Evolutionary conservation across 2,329 filamentous ascomycete genomes (phyloP).

Genomic region (Nakataea oryzae): DNA sequence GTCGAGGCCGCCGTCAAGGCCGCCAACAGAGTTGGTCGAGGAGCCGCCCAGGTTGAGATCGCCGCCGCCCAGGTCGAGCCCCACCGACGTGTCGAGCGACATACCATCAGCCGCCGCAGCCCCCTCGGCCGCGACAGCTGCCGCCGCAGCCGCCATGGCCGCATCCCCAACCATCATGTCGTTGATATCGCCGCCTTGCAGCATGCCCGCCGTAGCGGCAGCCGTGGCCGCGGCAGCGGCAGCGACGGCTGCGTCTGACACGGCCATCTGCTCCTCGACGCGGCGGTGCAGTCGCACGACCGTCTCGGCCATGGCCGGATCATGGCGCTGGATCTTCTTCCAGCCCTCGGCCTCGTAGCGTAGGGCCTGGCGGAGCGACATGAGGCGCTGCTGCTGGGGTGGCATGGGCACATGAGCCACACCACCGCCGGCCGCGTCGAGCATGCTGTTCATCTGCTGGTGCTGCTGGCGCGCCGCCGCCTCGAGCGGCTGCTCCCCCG

Average conservation of each 20-base stretch:
- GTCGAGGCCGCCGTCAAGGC: slow-evolving; percentile 4
- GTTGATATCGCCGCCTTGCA: neutral
- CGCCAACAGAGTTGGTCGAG: slow-evolving; percentile 5
- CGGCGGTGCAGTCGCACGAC: slow-evolving; percentile 51
- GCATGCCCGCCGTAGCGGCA: neutral
- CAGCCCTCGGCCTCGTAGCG: slow-evolving; percentile 48
- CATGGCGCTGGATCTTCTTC: slow-evolving; percentile 39
- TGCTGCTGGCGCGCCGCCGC: neutral
- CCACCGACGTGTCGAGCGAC: slow-evolving; percentile 4
- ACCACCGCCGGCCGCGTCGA: slow-evolving; percentile 18
- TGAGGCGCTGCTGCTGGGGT: slow-evolving; percentile 29
- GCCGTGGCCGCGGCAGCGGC: slow-evolving; percentile 1
- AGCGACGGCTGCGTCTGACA: slow-evolving; percentile 7
- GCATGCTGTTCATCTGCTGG: slow-evolving; percentile 10
- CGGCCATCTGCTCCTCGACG: slow-evolving; percentile 54
- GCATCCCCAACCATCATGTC: slow-evolving; percentile 1
- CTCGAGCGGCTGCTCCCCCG: slow-evolving; percentile 21
- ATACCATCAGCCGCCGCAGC: neutral
- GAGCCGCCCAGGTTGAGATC: slow-evolving; percentile 6
- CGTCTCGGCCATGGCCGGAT: slow-evolving; percentile 47
- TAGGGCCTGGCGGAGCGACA: slow-evolving; percentile 51
- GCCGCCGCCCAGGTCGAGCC: neutral
- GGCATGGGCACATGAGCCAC: slow-evolving; percentile 18
- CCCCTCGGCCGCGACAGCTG: neutral
- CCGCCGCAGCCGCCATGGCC: neutral